Evolutionary conservation across 139 green algal species (phyloP), one percentile per base, ranked within the genome.

Genomic region (Limnomonas spitsbergensis): DNA sequence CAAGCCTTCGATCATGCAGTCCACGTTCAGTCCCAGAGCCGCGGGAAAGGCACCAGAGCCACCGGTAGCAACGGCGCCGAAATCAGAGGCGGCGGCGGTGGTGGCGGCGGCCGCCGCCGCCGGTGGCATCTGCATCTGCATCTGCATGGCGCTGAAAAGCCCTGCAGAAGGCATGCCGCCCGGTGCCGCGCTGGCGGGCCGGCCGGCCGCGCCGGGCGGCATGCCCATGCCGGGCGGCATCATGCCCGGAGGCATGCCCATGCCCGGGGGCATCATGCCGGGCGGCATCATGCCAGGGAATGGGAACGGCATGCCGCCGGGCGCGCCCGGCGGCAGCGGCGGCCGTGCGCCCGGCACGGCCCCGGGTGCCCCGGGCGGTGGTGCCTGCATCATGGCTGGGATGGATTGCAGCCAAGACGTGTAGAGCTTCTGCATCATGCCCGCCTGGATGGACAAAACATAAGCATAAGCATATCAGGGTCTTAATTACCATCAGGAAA

Each of bases 331-430:
- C 29, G 31, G 1, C n/a, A 34, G 6, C 24, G 34, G 29, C 2
- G 39, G 36, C 35, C 1, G 38, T 38, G 40, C 24, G 32, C 35
- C 31, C 29, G 26, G 32, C 42, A 6, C 7, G 1, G 52, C 82
- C 54, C 56, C 74, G 9, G 73, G 67, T 27, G 56, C 56, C 0
- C 66, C 76, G 56, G 79, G 69, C 71, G 79, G 67, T 20, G 38
- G 34, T 31, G 31, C 35, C 29, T 38, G 52, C 76, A 84, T 79
- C 42, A 84, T 42, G 53, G 32, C 54, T 1, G 75, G 80, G 72
- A 83, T 75, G 1, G 79, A 68, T 24, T 84, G 79, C 47, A 88
- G 9, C 83, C 83, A 88, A 53, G 54, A 78, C 14, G 9, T 42
- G 42, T 79, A 37, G 4, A 84, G 80, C n/a, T 75, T 74, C 35